A percentile compares a stretch with the other conserved stretches of the same genome.
Evolutionary conservation across 2,329 filamentous ascomycete species (phyloP).

Genomic region (Ciborinia camelliae): DNA sequence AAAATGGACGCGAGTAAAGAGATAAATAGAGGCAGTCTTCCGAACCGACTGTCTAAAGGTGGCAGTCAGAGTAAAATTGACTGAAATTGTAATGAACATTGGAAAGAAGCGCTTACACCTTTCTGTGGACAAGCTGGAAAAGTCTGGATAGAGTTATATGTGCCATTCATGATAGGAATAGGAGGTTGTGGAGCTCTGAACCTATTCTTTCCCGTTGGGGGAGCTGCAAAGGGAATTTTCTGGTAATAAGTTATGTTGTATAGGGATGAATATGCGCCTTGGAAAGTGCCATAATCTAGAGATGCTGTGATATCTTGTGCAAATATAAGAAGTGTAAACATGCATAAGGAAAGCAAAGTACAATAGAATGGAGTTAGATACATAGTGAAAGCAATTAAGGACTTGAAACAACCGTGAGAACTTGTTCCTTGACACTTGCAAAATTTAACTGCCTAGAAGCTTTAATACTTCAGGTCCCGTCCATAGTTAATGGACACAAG

Average conservation of each 20-base stretch:
- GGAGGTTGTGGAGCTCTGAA: conserved; percentile 61
- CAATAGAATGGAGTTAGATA: not conserved
- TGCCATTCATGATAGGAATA: conserved; percentile 44
- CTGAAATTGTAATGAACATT: too few species aligned
- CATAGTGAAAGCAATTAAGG: not conserved
- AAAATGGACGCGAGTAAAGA: conserved; percentile 58
- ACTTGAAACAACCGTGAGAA: not conserved
- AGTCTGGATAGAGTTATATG: conserved; percentile 52
- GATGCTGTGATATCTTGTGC: conserved; percentile 39
- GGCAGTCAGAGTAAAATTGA: not conserved
- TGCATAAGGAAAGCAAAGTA: not conserved
- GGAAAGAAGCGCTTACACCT: conserved; percentile 40
- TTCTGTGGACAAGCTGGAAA: conserved; percentile 59
- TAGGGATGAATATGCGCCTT: conserved; percentile 47
- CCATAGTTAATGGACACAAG: not conserved
- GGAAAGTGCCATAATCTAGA: conserved; percentile 51
- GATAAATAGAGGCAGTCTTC: conserved; percentile 62
- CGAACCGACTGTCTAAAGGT: conserved; percentile 45
- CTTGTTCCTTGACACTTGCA: conserved; percentile 1
- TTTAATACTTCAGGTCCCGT: not conserved
- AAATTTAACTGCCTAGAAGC: not conserved
- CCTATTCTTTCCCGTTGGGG: conserved; percentile 54
- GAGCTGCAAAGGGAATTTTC: conserved; percentile 59
- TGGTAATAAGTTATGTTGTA: conserved; percentile 59
- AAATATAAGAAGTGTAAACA: conserved; percentile 9